Evolutionary conservation across 1,284 basidiomycete genomes (phyloP).

Genomic region (Apiotrichum porosum): DNA sequence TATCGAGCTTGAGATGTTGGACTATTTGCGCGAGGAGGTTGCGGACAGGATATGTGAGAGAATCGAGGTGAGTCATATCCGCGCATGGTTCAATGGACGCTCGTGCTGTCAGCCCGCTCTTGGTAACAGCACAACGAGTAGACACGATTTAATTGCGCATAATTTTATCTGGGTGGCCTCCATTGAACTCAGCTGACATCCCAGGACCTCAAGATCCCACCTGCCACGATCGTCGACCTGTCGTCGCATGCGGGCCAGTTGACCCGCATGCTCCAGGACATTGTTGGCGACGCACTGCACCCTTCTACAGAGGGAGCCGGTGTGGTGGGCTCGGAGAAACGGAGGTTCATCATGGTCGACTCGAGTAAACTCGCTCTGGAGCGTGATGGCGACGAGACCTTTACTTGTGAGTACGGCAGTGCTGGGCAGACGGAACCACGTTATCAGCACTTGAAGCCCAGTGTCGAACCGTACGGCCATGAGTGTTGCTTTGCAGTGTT

Average conservation of each 20-base stretch:
- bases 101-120: neutral
- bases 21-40: constrained; percentile 87
- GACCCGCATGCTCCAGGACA: constrained; percentile 70
- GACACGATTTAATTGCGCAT: too few species aligned
- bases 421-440: too few species aligned
- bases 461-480: too few species aligned
- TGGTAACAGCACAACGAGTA: too few species aligned
- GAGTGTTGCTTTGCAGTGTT: too few species aligned
- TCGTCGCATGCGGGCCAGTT: constrained; percentile 95
- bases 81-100: too few species aligned
- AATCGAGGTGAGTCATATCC: constrained; percentile 60
- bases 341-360: constrained; percentile 65
- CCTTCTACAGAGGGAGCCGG: constrained; percentile 40
- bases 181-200: neutral
- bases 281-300: constrained; percentile 63
- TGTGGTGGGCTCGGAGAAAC: constrained; percentile 11
- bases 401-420: constrained; percentile 30
- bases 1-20: constrained; percentile 57
- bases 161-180: too few species aligned
- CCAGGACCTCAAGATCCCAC: constrained; percentile 86
- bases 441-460: too few species aligned
- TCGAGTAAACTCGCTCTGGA: constrained; percentile 62
- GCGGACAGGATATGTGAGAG: constrained; percentile 87
- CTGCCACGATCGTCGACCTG: constrained; percentile 75
- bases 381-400: constrained; percentile 51